Conservation (phyloP, 208 protist genomes). For the Leishmania tarentolae region DNA sequence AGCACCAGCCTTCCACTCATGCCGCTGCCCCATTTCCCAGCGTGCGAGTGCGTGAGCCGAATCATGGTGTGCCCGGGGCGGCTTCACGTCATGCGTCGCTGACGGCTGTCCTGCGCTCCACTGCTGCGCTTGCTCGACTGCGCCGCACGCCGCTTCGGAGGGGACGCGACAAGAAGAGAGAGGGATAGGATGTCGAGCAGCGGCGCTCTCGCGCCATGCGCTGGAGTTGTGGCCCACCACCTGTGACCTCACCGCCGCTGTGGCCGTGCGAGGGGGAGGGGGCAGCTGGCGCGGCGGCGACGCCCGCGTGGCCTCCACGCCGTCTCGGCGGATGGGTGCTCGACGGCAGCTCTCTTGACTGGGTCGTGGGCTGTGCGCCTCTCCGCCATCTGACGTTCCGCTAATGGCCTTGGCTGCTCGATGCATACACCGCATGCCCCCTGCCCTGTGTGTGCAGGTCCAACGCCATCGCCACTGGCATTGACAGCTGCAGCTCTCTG, state of each 20-base stretch:
- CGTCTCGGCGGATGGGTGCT: not conserved
- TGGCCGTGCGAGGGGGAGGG: slow-evolving; percentile 18
- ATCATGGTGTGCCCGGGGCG: not conserved
- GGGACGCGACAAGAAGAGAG: too few relatives aligned
- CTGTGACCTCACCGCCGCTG: not conserved
- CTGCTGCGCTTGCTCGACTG: too few relatives aligned
- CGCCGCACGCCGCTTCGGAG: too few relatives aligned
- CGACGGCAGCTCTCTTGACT: slow-evolving; percentile 11
- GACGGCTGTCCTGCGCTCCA: not conserved
- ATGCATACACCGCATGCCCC: slow-evolving; percentile 18
- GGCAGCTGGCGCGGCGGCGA: slow-evolving; percentile 11
- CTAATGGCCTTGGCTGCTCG: slow-evolving; percentile 20
- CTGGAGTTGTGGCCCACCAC: not conserved
- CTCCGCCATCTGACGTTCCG: slow-evolving; percentile 13
- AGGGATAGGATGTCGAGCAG: slow-evolving; percentile 10
- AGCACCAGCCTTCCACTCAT: not conserved
- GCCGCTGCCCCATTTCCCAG: slow-evolving; percentile 8
- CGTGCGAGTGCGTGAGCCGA: slow-evolving; percentile 6
- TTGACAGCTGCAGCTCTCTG: slow-evolving; percentile 20
- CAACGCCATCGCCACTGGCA: slow-evolving; percentile 15
- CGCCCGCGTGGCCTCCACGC: slow-evolving; percentile 13
- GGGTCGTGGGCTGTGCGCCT: slow-evolving; percentile 1
- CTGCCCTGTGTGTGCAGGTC: slow-evolving; percentile 13
- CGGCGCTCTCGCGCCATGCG: not conserved
- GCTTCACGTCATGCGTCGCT: slow-evolving; percentile 15